Base-by-base conservation (phyloP, 192 early-diverging fungal species). In the Mortierella antarctica region DNA sequence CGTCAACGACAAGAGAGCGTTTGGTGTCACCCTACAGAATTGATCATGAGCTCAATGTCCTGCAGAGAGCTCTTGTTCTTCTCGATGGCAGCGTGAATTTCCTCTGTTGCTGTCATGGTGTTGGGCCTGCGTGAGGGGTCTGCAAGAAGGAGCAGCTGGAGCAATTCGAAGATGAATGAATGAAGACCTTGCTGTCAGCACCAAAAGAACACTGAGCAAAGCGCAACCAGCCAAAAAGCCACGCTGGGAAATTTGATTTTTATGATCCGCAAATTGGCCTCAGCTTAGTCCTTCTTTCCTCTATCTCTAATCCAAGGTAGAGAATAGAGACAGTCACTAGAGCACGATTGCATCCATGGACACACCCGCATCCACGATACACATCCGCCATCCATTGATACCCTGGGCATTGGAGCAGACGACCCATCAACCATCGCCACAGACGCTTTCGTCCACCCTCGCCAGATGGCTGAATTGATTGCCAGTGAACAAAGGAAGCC, bases 41-140 rank as follows among this genome's bases (percentile, higher is more conserved):
- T 80, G 48, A 80, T 80, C 77, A 80, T 80, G 42, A 61, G 70
- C n/a, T 80, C 77, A 52, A 80, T 58, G 47, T 80, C 77, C 52
- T 72, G 65, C 2, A 80, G 54, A 0, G 65, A 64, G 51, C 10
- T 68, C 21, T 80, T 6, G 31, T 67, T 80, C 54, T 72, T 80
- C 23, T 80, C 69, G 4, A 80, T 18, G 11, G 77, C 58, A 9
- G 53, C 54, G 5, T 48, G 53, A 31, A 80, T 60, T 14, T 71
- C 77, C 14, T 67, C 77, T 51, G 65, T 51, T 5, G 61, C 65
- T 47, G 60, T 21, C 46, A 54, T 57, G 40, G 57, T 46, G 23
- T 23, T 54, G 20, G 17, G 39, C 14, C 17, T 44, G 18, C n/a
- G n/a, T 13, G 45, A 21, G 63, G 18, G 18, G 57, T 15, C 45